These are phyloP conservation scores for Metschnikowia santaceciliae DNA, from an alignment of 805 yeast genomes.

Conservation along the genomic window DNA sequence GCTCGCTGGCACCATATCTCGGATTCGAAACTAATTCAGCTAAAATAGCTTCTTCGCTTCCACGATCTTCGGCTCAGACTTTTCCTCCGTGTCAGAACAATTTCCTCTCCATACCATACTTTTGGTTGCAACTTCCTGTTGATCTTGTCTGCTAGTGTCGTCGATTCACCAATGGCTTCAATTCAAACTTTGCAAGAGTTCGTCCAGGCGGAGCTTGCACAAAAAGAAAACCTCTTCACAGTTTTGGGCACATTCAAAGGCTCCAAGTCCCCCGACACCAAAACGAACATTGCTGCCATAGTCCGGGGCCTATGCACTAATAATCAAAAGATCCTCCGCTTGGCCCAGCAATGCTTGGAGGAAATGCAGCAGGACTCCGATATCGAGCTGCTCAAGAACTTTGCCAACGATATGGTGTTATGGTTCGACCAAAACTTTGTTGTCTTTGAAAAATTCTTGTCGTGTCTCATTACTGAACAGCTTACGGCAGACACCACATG, in stretches of 20 bases:
- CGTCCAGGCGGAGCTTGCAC: slow-evolving; percentile 24
- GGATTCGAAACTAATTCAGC: not conserved
- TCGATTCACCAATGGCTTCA: not conserved
- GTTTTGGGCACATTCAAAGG: slow-evolving; percentile 34
- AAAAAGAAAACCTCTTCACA: slow-evolving; percentile 33
- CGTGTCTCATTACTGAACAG: slow-evolving; percentile 15
- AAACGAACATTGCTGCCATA: slow-evolving; percentile 26
- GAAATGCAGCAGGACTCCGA: slow-evolving; percentile 12
- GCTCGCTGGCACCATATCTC: not conserved
- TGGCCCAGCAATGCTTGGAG: slow-evolving; percentile 15
- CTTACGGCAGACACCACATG: slow-evolving; percentile 18
- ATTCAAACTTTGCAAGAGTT: slow-evolving; percentile 7
- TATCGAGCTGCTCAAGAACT: slow-evolving; percentile 29
- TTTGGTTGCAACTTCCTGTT: too few relatives aligned
- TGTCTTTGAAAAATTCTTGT: slow-evolving; percentile 31
- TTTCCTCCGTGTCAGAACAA: too few relatives aligned
- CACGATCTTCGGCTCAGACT: not conserved
- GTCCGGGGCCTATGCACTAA: slow-evolving; percentile 40
- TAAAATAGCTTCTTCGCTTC: not conserved
- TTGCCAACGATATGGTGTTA: slow-evolving; percentile 35
- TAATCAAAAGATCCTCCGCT: slow-evolving; percentile 26
- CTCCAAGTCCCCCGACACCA: slow-evolving; percentile 18
- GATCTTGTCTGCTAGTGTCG: too few relatives aligned
- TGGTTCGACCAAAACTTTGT: slow-evolving; percentile 37
- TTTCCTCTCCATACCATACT: too few relatives aligned